Evolutionary conservation across 345 rosid genomes (phyloP), one percentile per base, ranked within the genome.

Genomic region (Balakata baccata): DNA sequence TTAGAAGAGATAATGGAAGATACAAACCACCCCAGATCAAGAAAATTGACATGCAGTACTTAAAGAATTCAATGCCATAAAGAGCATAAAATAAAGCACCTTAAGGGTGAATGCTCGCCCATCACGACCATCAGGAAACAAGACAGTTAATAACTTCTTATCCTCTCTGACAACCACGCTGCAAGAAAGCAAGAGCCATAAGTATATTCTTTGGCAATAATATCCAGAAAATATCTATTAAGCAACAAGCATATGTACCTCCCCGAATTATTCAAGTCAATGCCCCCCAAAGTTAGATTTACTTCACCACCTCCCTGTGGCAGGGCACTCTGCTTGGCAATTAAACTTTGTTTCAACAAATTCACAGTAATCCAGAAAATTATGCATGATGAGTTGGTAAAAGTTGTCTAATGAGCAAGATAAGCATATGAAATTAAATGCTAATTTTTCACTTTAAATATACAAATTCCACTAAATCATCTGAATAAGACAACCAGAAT

Each of bases 111-210:
- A 95, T 66, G 98, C 99, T 84, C 99, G 89, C 57, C 99, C 99
- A 86, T 92, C 99, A 75, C 98, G 94, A 77, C 99, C 99, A 83
- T 95, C 99, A 75, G 99, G 99, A 83, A 95, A 95, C 74, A 95
- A 81, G 34, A 95, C 98, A 54, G 99, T 95, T 81, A 95, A 79
- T 75, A 95, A 82, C 71, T 91, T 95, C 79, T 95, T 95, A 75
- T 95, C 98, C 84, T 92, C 98, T 86, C 99, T 84, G 52, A 92
- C 99, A 79, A 95, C 98, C 70, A 95, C 98, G 69, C 98, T 95
- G 91, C 80, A 86, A 84, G 61, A 58, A 58, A 23, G 58, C 74
- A 66, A 70, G 75, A 66, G 74, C 50, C 46, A 60, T 77, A 60
- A 76, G 77, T 77, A 78, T 52, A 70, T 57, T 43, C 46, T 62